Base-by-base conservation (phyloP, 139 green algal genomes). In the Nannochloris sp. region DNA sequence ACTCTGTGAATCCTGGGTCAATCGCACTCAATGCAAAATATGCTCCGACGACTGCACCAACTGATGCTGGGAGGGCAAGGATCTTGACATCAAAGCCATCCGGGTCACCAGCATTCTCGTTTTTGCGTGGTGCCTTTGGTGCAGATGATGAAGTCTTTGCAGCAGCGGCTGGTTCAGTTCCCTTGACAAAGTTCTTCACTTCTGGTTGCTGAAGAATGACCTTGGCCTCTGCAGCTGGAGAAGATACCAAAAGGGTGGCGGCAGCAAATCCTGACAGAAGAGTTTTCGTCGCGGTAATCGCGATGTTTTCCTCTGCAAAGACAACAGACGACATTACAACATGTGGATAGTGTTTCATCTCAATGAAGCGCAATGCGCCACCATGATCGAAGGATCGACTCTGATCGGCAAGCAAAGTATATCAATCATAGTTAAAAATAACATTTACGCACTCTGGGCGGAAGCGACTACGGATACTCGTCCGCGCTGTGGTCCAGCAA, bases 131-230 rank as follows among this genome's bases (percentile, higher is more conserved):
- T 13, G 43, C 61, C 2, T 25, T 17, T 9, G 49, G 12, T 30
- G 44, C 23, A 12, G 20, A 25, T n/a, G 29, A 23, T 9, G 64
- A 31, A 29, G 20, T 45, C 49, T 51, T 64, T 26, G 59, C 14
- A 25, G 67, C 67, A 23, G 60, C 9, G 33, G 60, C 60, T 43
- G 67, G 58, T 23, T 60, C 10, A 25, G 51, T 65, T 30, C 59
- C 40, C 6, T 65, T 75, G 14, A 75, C 61, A 59, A 75, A 69
- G 59, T 75, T 75, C 68, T 75, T 75, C 44, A 75, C 68, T 55
- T 75, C 43, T 11, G 68, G 49, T 55, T 75, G 49, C 29, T 67
- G 46, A 59, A 75, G 61, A 33, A 59, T 43, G 26, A 75, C 68
- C n/a, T 45, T 45, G 4, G 68, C 68, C 36, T 75, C 60, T 10